phyloP scores from a whole-genome alignment of 2,329 filamentous ascomycete genomes.

The Fusarium nurragi region DNA sequence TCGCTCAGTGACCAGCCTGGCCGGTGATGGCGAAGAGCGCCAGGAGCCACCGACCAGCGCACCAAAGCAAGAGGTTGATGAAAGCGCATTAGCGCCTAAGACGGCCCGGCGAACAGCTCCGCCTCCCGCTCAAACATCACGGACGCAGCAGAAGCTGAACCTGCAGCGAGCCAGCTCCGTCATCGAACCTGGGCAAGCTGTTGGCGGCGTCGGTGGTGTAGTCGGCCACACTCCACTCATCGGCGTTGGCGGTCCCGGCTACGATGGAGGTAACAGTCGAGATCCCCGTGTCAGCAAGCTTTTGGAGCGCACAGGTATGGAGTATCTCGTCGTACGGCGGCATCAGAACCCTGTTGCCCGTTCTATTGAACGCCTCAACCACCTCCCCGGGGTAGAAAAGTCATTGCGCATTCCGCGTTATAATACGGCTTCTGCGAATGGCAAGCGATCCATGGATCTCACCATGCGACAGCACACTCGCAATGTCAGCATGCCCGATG shows the following conservation, averaged over 20 bases:
- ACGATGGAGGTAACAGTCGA: conserved; percentile 59
- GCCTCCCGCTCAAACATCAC: conserved; percentile 65
- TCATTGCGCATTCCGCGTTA: conserved; percentile 59
- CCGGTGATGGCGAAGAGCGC: conserved; percentile 38
- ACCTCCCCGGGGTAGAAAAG: conserved; percentile 62
- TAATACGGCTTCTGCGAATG: conserved; percentile 51
- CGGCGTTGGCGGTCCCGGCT: conserved; percentile 63
- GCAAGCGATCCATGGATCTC: conserved; percentile 48
- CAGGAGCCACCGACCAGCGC: conserved; percentile 30
- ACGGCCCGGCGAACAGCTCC: conserved; percentile 53
- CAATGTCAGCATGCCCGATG: conserved; percentile 52
- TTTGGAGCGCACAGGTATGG: conserved; percentile 74
- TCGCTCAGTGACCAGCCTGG: conserved; percentile 54
- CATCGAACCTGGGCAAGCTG: conserved; percentile 69
- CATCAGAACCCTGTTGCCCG: conserved; percentile 76
- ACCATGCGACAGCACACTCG: conserved; percentile 52
- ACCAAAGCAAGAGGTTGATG: conserved; percentile 49
- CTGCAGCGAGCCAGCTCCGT: conserved; percentile 77
- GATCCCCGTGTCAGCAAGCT: conserved; percentile 72
- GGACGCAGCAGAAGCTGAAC: conserved; percentile 80
- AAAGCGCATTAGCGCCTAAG: conserved; percentile 60
- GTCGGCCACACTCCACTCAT: conserved; percentile 59
- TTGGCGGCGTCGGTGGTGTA: conserved; percentile 49
- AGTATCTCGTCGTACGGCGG: conserved; percentile 77
- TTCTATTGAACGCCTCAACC: conserved; percentile 60